Percentiles rank a stretch among this genome's conserved stretches.
Conservation (phyloP, 2,329 filamentous ascomycete genomes). For the Epichloe gansuensis region DNA sequence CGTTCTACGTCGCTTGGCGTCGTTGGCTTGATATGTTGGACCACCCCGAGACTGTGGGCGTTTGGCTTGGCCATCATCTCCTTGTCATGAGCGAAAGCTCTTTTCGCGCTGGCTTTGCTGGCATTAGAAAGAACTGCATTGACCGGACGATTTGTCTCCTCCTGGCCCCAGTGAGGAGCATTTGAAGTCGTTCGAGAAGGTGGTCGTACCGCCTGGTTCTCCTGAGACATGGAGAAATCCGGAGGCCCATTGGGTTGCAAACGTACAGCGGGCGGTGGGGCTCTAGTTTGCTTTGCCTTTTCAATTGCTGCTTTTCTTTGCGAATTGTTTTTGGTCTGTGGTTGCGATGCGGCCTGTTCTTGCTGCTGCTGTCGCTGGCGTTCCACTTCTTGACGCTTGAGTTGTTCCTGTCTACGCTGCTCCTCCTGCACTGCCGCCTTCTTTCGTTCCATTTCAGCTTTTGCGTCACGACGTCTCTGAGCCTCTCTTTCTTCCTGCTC, state of each 20-base stretch:
- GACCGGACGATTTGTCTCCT: conserved; percentile 49
- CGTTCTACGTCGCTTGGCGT: conserved; percentile 70
- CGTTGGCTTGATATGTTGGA: conserved; percentile 54
- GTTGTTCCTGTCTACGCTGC: conserved; percentile 46
- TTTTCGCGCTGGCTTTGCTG: conserved; percentile 56
- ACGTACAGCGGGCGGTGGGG: conserved; percentile 47
- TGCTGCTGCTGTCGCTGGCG: conserved; percentile 49
- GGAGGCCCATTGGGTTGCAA: conserved; percentile 40
- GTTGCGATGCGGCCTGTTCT: conserved; percentile 45
- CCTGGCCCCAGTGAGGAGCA: conserved; percentile 35
- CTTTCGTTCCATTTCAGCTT: conserved; percentile 70
- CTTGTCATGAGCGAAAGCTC: conserved; percentile 55
- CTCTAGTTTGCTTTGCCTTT: conserved; percentile 51
- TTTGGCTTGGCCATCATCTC: conserved; percentile 40
- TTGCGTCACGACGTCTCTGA: conserved; percentile 68
- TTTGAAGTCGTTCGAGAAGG: conserved; percentile 48
- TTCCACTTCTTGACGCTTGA: conserved; percentile 48
- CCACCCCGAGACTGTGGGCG: conserved; percentile 34
- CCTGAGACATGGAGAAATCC: conserved; percentile 28
- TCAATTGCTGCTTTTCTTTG: conserved; percentile 52
- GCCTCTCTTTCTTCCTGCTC: conserved; percentile 75
- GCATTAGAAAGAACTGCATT: conserved; percentile 46
- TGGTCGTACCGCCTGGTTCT: conserved; percentile 28
- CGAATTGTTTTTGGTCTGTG: conserved; percentile 54
- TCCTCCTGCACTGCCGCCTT: conserved; percentile 55